These are phyloP conservation scores for Ganoderma sinense DNA, from an alignment of 1,284 basidiomycete species.

Conservation along the genomic window DNA sequence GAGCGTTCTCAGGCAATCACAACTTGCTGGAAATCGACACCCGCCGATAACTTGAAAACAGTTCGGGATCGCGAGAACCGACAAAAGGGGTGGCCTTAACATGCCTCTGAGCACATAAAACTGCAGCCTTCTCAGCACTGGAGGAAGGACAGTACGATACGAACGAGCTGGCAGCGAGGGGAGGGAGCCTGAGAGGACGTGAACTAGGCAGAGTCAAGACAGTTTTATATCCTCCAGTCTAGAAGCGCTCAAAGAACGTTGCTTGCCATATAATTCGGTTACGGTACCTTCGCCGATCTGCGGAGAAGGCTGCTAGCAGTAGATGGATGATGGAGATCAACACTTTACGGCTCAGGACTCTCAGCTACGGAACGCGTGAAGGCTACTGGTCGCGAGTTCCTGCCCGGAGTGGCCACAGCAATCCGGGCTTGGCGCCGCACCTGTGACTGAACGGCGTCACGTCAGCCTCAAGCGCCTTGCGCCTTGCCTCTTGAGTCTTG, in stretches of 20 bases:
- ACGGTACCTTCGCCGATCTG: too few relatives aligned
- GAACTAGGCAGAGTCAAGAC: neutral
- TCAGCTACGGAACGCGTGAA: too few relatives aligned
- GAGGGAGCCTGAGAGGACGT: neutral
- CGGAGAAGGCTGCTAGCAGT: too few relatives aligned
- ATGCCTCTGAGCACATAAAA: neutral
- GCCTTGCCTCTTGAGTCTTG: neutral
- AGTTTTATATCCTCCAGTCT: neutral
- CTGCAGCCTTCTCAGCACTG: neutral
- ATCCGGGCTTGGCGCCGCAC: neutral
- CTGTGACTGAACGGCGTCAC: neutral
- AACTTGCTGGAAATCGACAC: neutral
- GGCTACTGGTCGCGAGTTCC: too few relatives aligned
- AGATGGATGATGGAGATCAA: too few relatives aligned
- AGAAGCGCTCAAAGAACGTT: neutral
- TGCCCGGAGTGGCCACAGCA: too few relatives aligned
- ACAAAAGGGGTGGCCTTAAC: neutral
- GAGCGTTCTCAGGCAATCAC: too few relatives aligned
- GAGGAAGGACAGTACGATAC: neutral
- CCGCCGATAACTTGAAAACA: neutral
- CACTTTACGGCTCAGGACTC: too few relatives aligned
- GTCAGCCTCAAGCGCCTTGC: slow-evolving; percentile 3
- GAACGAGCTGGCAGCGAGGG: neutral
- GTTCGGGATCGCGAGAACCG: neutral
- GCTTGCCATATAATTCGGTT: too few relatives aligned